Evolutionary conservation across 2,329 filamentous ascomycete genomes (phyloP).

Genomic region (Phoma sp.): DNA sequence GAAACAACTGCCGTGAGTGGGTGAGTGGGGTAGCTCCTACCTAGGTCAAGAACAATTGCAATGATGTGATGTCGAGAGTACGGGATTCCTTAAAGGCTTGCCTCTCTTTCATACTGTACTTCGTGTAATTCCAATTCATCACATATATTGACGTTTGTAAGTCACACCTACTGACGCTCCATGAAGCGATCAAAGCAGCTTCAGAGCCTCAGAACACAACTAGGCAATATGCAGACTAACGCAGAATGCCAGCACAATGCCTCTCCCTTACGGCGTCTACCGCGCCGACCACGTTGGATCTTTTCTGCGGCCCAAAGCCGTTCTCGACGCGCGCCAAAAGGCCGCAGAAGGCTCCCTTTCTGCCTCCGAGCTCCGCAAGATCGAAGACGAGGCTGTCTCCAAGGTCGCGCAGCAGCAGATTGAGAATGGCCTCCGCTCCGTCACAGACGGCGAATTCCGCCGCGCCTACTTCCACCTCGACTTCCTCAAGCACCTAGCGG

Average conservation of each 20-base stretch:
- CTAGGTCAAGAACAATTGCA: slow-evolving; percentile 8
- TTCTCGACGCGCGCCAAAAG: slow-evolving; percentile 59
- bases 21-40: slow-evolving; percentile 37
- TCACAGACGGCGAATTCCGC: slow-evolving; percentile 65
- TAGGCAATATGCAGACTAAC: neutral
- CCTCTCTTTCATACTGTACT: neutral
- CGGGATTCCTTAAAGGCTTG: slow-evolving; percentile 6
- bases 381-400: slow-evolving; percentile 60
- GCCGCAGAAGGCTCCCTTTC: slow-evolving; percentile 53
- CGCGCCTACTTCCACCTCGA: slow-evolving; percentile 66
- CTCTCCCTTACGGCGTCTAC: slow-evolving; percentile 50
- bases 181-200: neutral
- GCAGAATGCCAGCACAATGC: slow-evolving; percentile 34
- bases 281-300: slow-evolving; percentile 64
- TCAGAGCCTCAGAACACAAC: neutral
- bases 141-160: neutral
- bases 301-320: slow-evolving; percentile 58
- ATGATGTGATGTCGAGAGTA: slow-evolving; percentile 5
- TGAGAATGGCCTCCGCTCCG: slow-evolving; percentile 56
- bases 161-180: neutral
- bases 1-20: slow-evolving; percentile 43
- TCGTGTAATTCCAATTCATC: neutral
- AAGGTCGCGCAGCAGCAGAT: slow-evolving; percentile 59
- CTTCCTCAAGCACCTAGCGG: slow-evolving; percentile 62
- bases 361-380: slow-evolving; percentile 54